Base-by-base conservation (phyloP, 2,329 filamentous ascomycete species). In the Neonectria magnoliae region DNA sequence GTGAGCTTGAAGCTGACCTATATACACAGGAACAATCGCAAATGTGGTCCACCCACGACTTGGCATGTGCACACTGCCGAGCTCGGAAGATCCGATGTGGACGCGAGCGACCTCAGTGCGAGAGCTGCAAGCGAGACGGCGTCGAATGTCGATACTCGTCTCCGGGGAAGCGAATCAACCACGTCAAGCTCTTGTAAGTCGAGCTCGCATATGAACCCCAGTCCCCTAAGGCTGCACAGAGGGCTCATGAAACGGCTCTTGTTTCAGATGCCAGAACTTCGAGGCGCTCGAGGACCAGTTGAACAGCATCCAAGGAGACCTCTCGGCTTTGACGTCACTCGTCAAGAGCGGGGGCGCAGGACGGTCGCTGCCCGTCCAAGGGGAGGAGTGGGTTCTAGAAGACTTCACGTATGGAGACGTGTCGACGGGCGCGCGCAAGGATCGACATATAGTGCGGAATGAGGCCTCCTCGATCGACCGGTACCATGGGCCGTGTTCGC, bases 101-200 rank as follows among this genome's bases (percentile, higher is more conserved):
- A 5, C 67, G 72, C 44, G 72, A 74, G 44, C 71, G 72, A 13
- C 72, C 72, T 20, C 72, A 74, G 18, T 74, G 72, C 53, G 72
- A 74, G 64, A 74, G 72, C 44, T 74, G 72, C 55, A 73, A 74
- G 55, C 63, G 72, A 63, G 72, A 74, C 41, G 72, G 72, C 31
- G 72, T 73, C n/a, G 72, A 74, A 9, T 74, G 72, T 55, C 65
- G 72, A 60, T 74, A 74, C 62, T 74, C 72, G 29, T 74, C 72
- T 5, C 72, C 72, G 7, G 72, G 72, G 9, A 74, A 74, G 54
- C 72, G 72, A 8, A 71, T 74, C 60, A 74, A 74, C 44, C 72
- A 74, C 41, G 72, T 74, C 57, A 74, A 74, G 36, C 72, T 74
- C 16, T 41, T 74, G 72, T 74, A 57, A 74, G 72, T 74, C 11